Percentiles rank a stretch among this genome's conserved stretches.
Conservation (phyloP, 148 eudicot genomes). For the Fagopyrum homotropicum region DNA sequence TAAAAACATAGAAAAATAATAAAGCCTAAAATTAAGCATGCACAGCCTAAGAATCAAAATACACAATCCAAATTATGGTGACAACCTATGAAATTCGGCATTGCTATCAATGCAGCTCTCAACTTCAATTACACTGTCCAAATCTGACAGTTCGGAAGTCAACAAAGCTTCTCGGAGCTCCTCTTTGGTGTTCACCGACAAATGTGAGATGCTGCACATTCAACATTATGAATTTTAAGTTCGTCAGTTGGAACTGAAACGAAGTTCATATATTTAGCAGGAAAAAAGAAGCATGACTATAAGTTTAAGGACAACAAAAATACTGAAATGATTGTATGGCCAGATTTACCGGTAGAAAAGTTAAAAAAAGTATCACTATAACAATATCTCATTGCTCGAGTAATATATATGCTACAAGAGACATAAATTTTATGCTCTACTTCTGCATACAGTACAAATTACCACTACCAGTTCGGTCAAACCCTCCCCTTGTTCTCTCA, state of each 20-base stretch:
- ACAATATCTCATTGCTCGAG: neutral
- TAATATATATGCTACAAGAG: neutral
- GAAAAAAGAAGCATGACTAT: neutral
- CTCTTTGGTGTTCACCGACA: slow-evolving; percentile 50
- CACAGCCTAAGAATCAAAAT: no score
- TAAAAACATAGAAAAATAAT: no score
- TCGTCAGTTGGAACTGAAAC: slow-evolving; percentile 1
- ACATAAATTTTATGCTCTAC: neutral
- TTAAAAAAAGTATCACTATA: neutral
- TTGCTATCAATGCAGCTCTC: slow-evolving; percentile 73
- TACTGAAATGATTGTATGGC: neutral
- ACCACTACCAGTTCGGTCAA: neutral
- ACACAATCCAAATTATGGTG: neutral
- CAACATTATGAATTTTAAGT: neutral
- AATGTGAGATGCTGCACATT: slow-evolving; percentile 64
- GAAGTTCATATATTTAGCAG: slow-evolving; percentile 6
- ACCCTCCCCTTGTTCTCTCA: neutral
- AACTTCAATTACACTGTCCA: slow-evolving; percentile 79
- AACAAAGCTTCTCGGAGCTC: slow-evolving; percentile 65
- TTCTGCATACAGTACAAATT: neutral
- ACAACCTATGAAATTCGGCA: slow-evolving; percentile 70
- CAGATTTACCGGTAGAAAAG: neutral
- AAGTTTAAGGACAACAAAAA: neutral
- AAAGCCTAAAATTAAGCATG: no score
- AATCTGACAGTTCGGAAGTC: slow-evolving; percentile 47